Evolutionary conservation across 75 land plant species (phyloP).

Genomic region (Isoetes taiwanensis): DNA sequence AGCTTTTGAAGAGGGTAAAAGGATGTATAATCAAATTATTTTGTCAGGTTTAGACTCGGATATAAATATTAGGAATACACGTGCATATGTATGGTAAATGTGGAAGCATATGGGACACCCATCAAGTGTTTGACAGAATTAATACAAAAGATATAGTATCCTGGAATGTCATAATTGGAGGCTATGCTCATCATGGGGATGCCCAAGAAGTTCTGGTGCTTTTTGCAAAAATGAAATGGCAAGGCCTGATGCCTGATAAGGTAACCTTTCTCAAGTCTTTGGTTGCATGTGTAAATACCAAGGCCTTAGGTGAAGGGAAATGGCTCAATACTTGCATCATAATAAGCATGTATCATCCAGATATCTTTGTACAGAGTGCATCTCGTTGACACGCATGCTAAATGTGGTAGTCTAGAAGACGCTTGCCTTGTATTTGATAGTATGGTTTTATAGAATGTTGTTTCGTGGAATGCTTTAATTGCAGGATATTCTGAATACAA

Average conservation of each 20-base stretch:
- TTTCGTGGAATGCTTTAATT: not conserved
- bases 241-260: slow-evolving; percentile 31
- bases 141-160: slow-evolving; percentile 43
- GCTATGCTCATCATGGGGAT: slow-evolving; percentile 32
- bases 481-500: too few relatives aligned
- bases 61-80: slow-evolving; percentile 26
- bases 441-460: slow-evolving; percentile 10
- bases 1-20: too few relatives aligned
- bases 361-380: slow-evolving; percentile 17
- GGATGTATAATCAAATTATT: too few relatives aligned
- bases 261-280: slow-evolving; percentile 31
- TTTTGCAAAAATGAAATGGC: slow-evolving; percentile 37
- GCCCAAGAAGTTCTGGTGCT: slow-evolving; percentile 21
- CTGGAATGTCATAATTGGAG: slow-evolving; percentile 49
- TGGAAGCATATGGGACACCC: slow-evolving; percentile 20
- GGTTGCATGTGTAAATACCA: slow-evolving; percentile 11
- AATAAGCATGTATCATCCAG: slow-evolving; percentile 17
- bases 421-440: slow-evolving; percentile 14
- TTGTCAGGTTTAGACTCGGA: slow-evolving; percentile 20
- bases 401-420: slow-evolving; percentile 19
- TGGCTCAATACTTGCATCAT: slow-evolving; percentile 28
- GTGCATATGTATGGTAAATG: slow-evolving; percentile 40
- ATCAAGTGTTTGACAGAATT: slow-evolving; percentile 37
- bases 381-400: slow-evolving; percentile 31
- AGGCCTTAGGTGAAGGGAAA: slow-evolving; percentile 20